phyloP scores from a whole-genome alignment of 305 asterid species.

The Fraxinus latifolia region DNA sequence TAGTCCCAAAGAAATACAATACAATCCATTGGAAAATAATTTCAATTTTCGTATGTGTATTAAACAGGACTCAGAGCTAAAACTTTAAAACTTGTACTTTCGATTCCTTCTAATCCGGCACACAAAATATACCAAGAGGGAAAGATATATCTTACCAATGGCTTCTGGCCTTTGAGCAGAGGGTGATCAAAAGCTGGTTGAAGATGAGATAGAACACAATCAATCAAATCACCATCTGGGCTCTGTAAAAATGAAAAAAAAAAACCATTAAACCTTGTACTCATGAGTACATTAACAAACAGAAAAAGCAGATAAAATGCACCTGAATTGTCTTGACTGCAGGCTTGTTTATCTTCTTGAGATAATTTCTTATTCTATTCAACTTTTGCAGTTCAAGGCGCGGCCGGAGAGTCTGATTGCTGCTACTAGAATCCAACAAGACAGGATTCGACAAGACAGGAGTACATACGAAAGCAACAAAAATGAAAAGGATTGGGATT shows the following conservation, averaged over 20 bases:
- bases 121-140: neutral
- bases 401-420: constrained; percentile 60
- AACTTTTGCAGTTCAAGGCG: constrained; percentile 37
- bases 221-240: constrained; percentile 76
- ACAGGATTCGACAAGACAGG: constrained; percentile 3
- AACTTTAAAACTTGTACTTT: neutral
- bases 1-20: neutral
- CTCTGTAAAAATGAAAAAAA: constrained; percentile 41
- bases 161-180: constrained; percentile 74
- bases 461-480: constrained; percentile 47
- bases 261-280: neutral
- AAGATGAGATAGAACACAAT: constrained; percentile 73
- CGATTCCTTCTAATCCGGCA: neutral
- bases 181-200: constrained; percentile 98
- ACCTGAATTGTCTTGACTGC: constrained; percentile 76
- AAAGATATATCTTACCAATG: constrained; percentile 44
- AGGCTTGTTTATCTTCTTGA: constrained; percentile 71
- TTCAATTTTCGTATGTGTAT: neutral
- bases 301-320: neutral
- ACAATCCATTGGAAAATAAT: neutral
- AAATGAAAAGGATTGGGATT: constrained; percentile 45
- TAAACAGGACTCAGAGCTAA: neutral
- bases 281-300: neutral
- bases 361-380: constrained; percentile 49
- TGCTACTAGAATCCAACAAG: constrained; percentile 17